Conservation (phyloP, 139 green algal genomes). For the Tetraselmis striata region DNA sequence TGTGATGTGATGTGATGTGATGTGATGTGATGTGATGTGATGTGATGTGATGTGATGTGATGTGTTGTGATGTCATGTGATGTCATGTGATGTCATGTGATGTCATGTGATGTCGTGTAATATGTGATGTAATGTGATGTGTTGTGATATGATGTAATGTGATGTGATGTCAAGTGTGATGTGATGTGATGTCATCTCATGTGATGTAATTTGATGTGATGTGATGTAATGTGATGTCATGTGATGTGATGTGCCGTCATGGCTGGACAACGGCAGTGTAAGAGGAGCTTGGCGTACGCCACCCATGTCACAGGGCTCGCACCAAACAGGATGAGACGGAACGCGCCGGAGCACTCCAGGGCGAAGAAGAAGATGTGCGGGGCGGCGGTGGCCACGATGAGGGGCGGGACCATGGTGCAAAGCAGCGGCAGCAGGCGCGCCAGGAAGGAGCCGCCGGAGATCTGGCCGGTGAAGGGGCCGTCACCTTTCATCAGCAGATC, state of each 20-base stretch:
- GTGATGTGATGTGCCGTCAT: neutral
- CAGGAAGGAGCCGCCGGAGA: neutral
- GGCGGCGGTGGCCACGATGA: neutral
- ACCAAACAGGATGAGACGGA: conserved; percentile 12
- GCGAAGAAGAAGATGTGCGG: conserved; percentile 1
- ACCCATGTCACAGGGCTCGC: too few relatives aligned
- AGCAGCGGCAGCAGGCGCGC: neutral
- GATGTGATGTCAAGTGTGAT: neutral
- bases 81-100: neutral
- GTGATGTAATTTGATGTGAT: neutral
- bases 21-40: neutral
- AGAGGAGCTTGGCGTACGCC: too few relatives aligned
- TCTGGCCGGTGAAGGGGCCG: neutral
- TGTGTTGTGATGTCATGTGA: neutral
- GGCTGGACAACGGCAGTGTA: too few relatives aligned
- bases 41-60: neutral
- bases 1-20: neutral
- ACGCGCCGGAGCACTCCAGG: conserved; percentile 4
- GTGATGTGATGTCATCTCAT: neutral
- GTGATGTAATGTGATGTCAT: neutral
- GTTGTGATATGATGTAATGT: neutral
- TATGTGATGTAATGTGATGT: neutral
- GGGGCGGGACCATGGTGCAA: neutral
- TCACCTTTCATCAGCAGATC: neutral
- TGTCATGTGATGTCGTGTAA: neutral